Evolutionary conservation across 108 stramenopile species (phyloP), one percentile per base, ranked within the genome.

Genomic region (Skeletonema marinoi): DNA sequence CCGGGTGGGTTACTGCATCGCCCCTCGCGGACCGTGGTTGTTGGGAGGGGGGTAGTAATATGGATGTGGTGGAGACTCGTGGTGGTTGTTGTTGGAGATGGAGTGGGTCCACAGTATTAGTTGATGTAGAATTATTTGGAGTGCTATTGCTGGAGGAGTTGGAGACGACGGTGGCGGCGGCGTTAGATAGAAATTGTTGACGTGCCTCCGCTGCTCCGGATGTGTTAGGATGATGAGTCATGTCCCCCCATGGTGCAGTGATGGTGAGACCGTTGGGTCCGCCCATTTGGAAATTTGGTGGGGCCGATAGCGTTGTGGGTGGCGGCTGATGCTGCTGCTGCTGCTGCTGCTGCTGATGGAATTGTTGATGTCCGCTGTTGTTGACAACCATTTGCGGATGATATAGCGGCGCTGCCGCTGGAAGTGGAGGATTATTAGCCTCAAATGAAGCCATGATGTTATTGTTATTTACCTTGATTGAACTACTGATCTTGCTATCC

Each of bases 1-100:
- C 79, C 2, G 80, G 80, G 14, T 74, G 80, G 3, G 77, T 75
- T n/a, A 68, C 54, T 6, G 75, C 46, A 42, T 48, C 58, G 21
- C 54, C 51, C 54, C 25, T 3, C 1, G 19, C 21, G 19, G 54
- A 56, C 31, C 63, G 63, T 16, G 60, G 33, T 7, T 51, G 51
- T 19, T 70, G 69, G 32, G 69, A 51, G 29, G 44, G 48, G 16
- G 69, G 69, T n/a, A 70, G 69, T 12, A 70, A 4, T 42, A 70
- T 56, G 8, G 69, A 70, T 25, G 69, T 33, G 69, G 51, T 42
- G 54, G 54, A 3, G 36, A 36, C 36, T 32, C 29, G 64, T 19
- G 64, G 41, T 36, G 29, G 50, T 51, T 3, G 11, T 7, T 51
- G 50, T 51, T 51, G 54, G 16, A 25, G 19, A 56, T 25, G 25